Evolutionary conservation across 495 filamentous ascomycete species (phyloP).

Genomic region (Rostrohypoxylon terebratum): DNA sequence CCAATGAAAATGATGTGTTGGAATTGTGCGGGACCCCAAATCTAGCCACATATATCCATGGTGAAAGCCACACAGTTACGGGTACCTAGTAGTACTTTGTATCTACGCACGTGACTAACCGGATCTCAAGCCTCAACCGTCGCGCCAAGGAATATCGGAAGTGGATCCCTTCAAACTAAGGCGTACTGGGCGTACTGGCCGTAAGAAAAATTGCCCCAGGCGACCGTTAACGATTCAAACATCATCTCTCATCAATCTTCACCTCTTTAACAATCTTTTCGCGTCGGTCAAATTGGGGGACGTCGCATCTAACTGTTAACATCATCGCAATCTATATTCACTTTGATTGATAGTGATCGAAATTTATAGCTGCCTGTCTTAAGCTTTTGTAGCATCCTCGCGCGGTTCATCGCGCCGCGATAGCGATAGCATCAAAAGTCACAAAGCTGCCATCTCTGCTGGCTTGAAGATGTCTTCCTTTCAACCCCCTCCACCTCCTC

Average conservation of each 20-base stretch:
- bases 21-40: neutral
- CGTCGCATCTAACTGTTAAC: conserved; percentile 29
- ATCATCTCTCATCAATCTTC: conserved; percentile 31
- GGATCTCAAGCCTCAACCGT: conserved; percentile 4
- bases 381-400: conserved; percentile 35
- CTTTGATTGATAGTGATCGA: conserved; percentile 13
- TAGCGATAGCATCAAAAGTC: conserved; percentile 47
- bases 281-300: conserved; percentile 36
- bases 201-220: conserved; percentile 36
- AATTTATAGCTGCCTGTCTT: conserved; percentile 27
- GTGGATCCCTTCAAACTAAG: conserved; percentile 14
- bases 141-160: neutral
- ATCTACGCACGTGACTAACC: conserved; percentile 33
- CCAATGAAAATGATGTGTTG: conserved; percentile 28
- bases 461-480: conserved; percentile 76
- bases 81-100: neutral
- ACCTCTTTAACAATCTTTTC: conserved; percentile 27
- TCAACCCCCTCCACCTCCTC: conserved; percentile 70
- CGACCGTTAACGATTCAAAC: conserved; percentile 17
- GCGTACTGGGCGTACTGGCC: neutral
- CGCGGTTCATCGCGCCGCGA: conserved; percentile 52
- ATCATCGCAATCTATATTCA: neutral
- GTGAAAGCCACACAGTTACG: neutral
- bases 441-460: conserved; percentile 34
- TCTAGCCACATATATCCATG: conserved; percentile 34